Conservation (phyloP, 2,329 filamentous ascomycete genomes). For the Talaromyces sp. region DNA sequence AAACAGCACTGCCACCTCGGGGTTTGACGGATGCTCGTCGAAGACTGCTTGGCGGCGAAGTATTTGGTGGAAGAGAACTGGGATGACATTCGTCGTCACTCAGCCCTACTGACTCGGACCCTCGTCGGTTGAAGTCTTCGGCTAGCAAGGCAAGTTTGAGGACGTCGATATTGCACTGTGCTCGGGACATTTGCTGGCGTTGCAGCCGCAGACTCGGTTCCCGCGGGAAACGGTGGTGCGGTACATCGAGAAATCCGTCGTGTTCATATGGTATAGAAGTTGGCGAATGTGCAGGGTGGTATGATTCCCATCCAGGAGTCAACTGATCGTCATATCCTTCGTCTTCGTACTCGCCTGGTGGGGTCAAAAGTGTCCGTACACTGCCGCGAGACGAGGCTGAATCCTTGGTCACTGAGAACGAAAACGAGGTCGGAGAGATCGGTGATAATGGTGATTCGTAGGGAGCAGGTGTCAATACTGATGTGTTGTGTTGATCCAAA, state of each 20-base stretch:
- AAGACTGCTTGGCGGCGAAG: slow-evolving; percentile 28
- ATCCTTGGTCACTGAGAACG: slow-evolving; percentile 12
- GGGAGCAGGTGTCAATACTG: slow-evolving; percentile 13
- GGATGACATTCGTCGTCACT: slow-evolving; percentile 37
- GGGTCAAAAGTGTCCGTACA: slow-evolving; percentile 33
- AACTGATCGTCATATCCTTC: slow-evolving; percentile 47
- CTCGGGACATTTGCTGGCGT: slow-evolving; percentile 38
- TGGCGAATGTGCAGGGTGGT: slow-evolving; percentile 48
- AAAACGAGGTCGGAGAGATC: slow-evolving; percentile 24
- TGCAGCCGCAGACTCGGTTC: slow-evolving; percentile 27
- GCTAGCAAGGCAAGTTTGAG: slow-evolving; percentile 36
- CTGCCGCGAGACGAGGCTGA: slow-evolving; percentile 11
- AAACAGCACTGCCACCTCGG: slow-evolving; percentile 21
- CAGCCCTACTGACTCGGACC: slow-evolving; percentile 15
- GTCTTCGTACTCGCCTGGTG: slow-evolving; percentile 39
- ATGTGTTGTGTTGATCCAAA: slow-evolving; percentile 27
- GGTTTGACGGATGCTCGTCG: slow-evolving; percentile 27
- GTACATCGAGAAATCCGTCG: slow-evolving; percentile 18
- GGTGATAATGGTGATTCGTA: slow-evolving; percentile 22
- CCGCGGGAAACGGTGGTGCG: slow-evolving; percentile 22
- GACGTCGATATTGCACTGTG: slow-evolving; percentile 40
- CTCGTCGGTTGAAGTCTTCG: slow-evolving; percentile 22
- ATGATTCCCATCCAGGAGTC: slow-evolving; percentile 51
- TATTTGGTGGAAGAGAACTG: slow-evolving; percentile 35
- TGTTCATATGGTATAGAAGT: slow-evolving; percentile 27